A percentile compares a stretch with the other conserved stretches of the same genome.
Conservation (phyloP, 129 eudicot species). For the Sambucus nigra region DNA sequence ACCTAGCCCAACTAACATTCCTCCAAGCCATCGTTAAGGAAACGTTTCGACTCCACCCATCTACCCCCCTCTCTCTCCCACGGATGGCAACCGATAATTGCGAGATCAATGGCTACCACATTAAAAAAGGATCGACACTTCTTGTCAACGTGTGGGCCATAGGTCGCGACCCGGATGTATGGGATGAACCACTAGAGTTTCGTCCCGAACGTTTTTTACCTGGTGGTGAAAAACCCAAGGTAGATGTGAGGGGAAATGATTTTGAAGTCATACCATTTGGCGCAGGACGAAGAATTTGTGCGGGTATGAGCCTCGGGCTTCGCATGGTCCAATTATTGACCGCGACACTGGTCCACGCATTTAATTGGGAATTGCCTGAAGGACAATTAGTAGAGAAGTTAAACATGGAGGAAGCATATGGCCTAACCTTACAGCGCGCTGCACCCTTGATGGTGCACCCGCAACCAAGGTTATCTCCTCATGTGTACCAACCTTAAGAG, state of each 20-base stretch:
- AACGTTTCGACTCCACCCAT: slow-evolving; percentile 72
- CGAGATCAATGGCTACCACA: slow-evolving; percentile 54
- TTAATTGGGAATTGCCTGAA: slow-evolving; percentile 47
- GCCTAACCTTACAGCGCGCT: slow-evolving; percentile 75
- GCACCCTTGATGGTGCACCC: slow-evolving; percentile 65
- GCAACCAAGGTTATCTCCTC: slow-evolving; percentile 42
- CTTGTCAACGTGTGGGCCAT: slow-evolving; percentile 95
- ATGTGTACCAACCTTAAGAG: slow-evolving; percentile 19
- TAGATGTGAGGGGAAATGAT: slow-evolving; percentile 54
- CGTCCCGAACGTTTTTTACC: slow-evolving; percentile 54
- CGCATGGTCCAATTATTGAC: slow-evolving; percentile 72
- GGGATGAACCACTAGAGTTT: slow-evolving; percentile 67
- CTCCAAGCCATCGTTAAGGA: slow-evolving; percentile 74
- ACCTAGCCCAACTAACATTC: slow-evolving; percentile 41
- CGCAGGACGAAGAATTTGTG: slow-evolving; percentile 82
- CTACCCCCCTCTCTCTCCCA: slow-evolving; percentile 87
- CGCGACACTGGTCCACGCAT: slow-evolving; percentile 62
- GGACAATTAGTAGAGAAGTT: slow-evolving; percentile 31
- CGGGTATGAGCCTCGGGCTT: slow-evolving; percentile 66
- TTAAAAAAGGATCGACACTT: slow-evolving; percentile 64
- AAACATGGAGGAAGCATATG: slow-evolving; percentile 80
- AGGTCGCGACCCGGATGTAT: slow-evolving; percentile 64
- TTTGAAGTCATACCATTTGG: slow-evolving; percentile 77
- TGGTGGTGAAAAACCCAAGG: slow-evolving; percentile 57
- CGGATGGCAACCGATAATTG: slow-evolving; percentile 51